phyloP scores from a whole-genome alignment of 2,329 filamentous ascomycete genomes.

The Aspergillus glaucus region DNA sequence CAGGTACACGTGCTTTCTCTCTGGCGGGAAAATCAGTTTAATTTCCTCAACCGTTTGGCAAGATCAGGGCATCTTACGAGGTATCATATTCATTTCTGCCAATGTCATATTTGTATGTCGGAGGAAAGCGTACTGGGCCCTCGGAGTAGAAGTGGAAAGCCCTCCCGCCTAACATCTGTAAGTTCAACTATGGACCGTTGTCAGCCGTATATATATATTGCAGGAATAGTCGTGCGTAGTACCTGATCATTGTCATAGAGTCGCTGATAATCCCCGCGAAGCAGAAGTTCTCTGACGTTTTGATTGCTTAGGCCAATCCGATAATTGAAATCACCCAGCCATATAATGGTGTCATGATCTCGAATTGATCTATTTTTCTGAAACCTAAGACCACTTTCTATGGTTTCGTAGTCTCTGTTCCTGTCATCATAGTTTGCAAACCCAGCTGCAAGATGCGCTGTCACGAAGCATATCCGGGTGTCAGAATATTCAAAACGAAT shows the following conservation, averaged over 20 bases:
- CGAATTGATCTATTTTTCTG: constrained; percentile 86
- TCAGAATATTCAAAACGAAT: constrained; percentile 93
- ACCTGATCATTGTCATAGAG: constrained; percentile 90
- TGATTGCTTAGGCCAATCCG: constrained; percentile 81
- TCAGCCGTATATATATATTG: constrained; percentile 5
- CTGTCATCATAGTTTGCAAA: constrained; percentile 96
- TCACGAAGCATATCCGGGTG: constrained; percentile 90
- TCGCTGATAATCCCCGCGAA: constrained; percentile 64
- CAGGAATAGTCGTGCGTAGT: constrained; percentile 8
- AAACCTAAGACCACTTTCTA: constrained; percentile 79
- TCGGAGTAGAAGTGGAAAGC: constrained; percentile 92
- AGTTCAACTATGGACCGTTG: constrained; percentile 59
- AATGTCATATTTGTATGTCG: constrained; percentile 93
- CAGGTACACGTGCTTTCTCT: constrained; percentile 89
- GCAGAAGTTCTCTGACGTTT: constrained; percentile 66
- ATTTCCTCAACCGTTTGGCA: background rate
- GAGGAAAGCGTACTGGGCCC: constrained; percentile 76
- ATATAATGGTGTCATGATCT: constrained; percentile 85
- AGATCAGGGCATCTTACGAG: constrained; percentile 52
- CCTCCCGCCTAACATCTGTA: constrained; percentile 91
- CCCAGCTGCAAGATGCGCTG: constrained; percentile 89
- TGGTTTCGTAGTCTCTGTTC: constrained; percentile 87
- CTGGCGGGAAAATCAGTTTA: constrained; percentile 41
- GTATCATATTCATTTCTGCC: constrained; percentile 86
- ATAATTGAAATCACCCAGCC: constrained; percentile 98